Conservation (phyloP, 108 stramenopile species). For the Cyclotella kingstonii region DNA sequence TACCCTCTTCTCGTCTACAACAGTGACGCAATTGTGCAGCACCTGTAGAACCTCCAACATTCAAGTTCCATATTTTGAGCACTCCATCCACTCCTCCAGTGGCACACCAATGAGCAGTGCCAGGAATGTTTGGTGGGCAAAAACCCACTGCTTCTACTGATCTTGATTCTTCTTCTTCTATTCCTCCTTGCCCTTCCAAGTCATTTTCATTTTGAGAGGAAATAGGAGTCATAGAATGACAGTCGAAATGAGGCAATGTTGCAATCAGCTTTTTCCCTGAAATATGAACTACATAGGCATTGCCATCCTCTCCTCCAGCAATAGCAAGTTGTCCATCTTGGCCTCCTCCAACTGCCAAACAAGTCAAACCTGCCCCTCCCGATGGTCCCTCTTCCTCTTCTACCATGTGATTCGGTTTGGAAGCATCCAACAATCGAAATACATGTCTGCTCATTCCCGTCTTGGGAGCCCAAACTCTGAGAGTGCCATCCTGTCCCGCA, state of each 20-base stretch:
- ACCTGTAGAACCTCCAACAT: constrained; percentile 48
- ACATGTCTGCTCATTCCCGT: constrained; percentile 85
- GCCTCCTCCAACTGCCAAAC: constrained; percentile 62
- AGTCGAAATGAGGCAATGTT: constrained; percentile 74
- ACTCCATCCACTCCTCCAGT: constrained; percentile 85
- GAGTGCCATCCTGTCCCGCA: constrained; percentile 85
- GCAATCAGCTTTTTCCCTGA: constrained; percentile 81
- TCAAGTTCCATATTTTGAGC: constrained; percentile 87
- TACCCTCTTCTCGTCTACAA: constrained; percentile 20
- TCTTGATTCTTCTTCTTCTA: constrained; percentile 62
- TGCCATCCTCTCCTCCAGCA: constrained; percentile 86
- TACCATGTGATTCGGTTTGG: constrained; percentile 4
- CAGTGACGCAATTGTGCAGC: constrained; percentile 25
- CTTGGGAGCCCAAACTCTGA: constrained; percentile 91
- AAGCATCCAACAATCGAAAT: constrained; percentile 59
- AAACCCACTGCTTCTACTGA: constrained; percentile 92
- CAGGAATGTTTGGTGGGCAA: constrained; percentile 43
- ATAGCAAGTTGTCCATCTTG: constrained; percentile 55
- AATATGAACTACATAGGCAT: constrained; percentile 84
- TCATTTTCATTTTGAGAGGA: constrained; percentile 12
- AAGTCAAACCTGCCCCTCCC: constrained; percentile 66
- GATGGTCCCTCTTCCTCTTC: constrained; percentile 9
- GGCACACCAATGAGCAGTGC: constrained; percentile 79
- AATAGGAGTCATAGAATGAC: not conserved
- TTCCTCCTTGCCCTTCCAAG: too few species aligned